Evolutionary conservation across 1,139 yeast genomes (phyloP).

Genomic region (Suhomyces bokatorum): DNA sequence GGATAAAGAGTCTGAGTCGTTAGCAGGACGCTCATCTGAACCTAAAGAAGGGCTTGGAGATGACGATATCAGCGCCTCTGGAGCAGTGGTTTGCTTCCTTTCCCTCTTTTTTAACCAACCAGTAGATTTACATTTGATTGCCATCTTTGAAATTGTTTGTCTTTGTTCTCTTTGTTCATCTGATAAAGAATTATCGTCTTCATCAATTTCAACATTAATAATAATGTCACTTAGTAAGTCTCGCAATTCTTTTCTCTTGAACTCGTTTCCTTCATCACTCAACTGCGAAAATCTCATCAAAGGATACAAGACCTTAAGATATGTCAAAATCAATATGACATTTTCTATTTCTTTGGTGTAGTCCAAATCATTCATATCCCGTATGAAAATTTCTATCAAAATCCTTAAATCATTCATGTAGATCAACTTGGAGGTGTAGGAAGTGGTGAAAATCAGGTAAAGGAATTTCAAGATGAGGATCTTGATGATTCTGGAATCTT

Average conservation of each 20-base stretch:
- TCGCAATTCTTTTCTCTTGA: slow-evolving; percentile 58
- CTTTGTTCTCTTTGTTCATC: slow-evolving; percentile 22
- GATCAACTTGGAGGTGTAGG: slow-evolving; percentile 62
- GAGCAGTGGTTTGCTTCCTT: background rate
- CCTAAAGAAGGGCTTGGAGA: background rate
- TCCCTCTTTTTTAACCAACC: slow-evolving; percentile 47
- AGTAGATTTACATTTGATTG: slow-evolving; percentile 61
- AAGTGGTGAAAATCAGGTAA: slow-evolving; percentile 70
- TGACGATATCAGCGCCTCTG: background rate
- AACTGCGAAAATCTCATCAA: slow-evolving; percentile 68
- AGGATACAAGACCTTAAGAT: slow-evolving; percentile 74
- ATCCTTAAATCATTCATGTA: slow-evolving; percentile 86
- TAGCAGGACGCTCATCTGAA: slow-evolving; percentile 3
- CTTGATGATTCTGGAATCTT: slow-evolving; percentile 68
- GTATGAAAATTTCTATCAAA: slow-evolving; percentile 76
- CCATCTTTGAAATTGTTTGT: slow-evolving; percentile 49
- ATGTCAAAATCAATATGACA: slow-evolving; percentile 61
- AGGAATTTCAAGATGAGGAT: slow-evolving; percentile 78
- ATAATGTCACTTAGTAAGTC: slow-evolving; percentile 52
- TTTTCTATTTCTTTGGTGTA: slow-evolving; percentile 50
- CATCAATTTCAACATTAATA: slow-evolving; percentile 23
- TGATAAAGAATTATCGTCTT: background rate
- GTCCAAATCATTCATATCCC: slow-evolving; percentile 73
- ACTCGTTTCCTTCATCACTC: slow-evolving; percentile 43
- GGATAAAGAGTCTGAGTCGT: slow-evolving; percentile 6